Base-by-base conservation (phyloP, 805 yeast genomes). In the Candida hungchunana region DNA sequence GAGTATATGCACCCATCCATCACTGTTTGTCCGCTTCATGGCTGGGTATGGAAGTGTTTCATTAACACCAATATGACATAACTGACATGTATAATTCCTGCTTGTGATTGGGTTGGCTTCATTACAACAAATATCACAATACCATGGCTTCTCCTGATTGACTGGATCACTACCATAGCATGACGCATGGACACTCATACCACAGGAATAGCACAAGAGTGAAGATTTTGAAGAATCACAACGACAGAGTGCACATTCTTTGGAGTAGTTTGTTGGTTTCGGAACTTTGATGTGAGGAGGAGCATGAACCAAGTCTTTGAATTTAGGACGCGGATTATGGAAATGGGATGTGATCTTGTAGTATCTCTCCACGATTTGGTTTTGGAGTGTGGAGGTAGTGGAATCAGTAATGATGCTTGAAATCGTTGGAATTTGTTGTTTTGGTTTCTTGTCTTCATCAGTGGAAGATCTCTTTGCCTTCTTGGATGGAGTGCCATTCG, bases 111-210 rank as follows among this genome's bases (percentile, higher is more conserved):
- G 90, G 42, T 75, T 73, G 34, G 76, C 55, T 32, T 78, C 82
- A 51, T 86, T 85, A 5, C 77, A 66, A 53, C 96, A 88, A 1
- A 78, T 67, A 48, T 86, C 95, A 60, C 96, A 88, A 18, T 69
- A 61, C 96, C 96, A 63, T 5, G 30, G 36, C 5, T 52, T 46
- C n/a, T 23, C 32, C 13, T 35, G 10, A 16, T 39, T 20, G 42
- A 37, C 27, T 1, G 45, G 43, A 7, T 25, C 15, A 9, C 69
- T 54, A 0, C 94, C 95, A 51, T 79, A 80, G 50, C 96, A 88
- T 0, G 70, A 56, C 3, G 73, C 64, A 55, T 88, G 96, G 3
- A 80, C 86, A 36, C 67, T 68, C 21, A 85, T 59, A 0, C 83
- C 83, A 63, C 96, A 88, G 19, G 67, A 63, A 2, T 65, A 51